phyloP scores from a whole-genome alignment of 192 early-diverging fungal species.

The Spizellomyces punctatus region DNA sequence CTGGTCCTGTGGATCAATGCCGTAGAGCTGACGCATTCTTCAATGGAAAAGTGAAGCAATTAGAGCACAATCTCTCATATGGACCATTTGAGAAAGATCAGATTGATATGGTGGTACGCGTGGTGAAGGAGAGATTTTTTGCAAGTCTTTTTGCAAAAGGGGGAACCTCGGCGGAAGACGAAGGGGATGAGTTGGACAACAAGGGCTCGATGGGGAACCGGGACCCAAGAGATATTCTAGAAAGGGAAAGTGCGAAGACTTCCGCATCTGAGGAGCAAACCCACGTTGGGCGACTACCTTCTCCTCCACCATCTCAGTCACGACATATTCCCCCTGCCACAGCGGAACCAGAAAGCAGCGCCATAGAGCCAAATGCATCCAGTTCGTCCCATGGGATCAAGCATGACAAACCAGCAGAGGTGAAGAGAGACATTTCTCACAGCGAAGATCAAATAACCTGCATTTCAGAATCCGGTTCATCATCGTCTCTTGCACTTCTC shows the following conservation, averaged over 20 bases:
- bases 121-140: conserved; percentile 6
- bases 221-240: background rate
- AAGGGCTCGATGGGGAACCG: background rate
- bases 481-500: background rate
- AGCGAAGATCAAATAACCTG: background rate
- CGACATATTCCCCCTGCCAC: background rate
- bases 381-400: no score
- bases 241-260: background rate
- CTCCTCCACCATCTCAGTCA: conserved; percentile 14
- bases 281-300: conserved; percentile 5
- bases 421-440: background rate
- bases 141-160: background rate
- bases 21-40: background rate
- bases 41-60: conserved; percentile 5
- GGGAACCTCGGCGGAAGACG: background rate
- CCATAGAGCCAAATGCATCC: no score
- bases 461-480: background rate
- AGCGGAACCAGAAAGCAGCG: no score
- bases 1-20: background rate
- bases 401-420: background rate
- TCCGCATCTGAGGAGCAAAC: no score
- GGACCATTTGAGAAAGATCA: conserved; percentile 12
- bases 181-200: background rate
- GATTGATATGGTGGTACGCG: background rate
- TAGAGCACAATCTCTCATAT: conserved; percentile 1